Evolutionary conservation across 108 stramenopile species (phyloP).

Genomic region (Cyclotella baltica): DNA sequence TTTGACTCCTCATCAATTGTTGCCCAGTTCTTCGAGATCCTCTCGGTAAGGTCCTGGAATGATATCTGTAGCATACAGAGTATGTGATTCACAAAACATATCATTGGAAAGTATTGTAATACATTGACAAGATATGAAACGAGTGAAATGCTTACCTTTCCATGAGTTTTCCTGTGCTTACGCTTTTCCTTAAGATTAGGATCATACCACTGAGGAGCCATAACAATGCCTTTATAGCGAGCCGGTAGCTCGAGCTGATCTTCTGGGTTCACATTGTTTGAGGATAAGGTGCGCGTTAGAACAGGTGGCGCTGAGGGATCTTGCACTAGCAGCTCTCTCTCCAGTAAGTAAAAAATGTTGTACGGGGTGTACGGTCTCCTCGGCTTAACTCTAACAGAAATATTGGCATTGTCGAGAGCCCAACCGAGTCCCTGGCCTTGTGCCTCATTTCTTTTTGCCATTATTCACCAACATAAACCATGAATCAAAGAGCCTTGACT

Average conservation of each 20-base stretch:
- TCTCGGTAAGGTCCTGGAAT: conserved; percentile 47
- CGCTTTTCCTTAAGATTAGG: conserved; percentile 49
- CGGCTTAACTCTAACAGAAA: conserved; percentile 29
- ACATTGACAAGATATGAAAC: neutral
- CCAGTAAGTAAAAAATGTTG: conserved; percentile 53
- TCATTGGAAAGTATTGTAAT: too few relatives aligned
- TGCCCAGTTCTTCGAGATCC: conserved; percentile 50
- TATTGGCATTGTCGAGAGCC: conserved; percentile 33
- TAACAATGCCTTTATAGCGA: conserved; percentile 37
- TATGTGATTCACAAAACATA: too few relatives aligned
- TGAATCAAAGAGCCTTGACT: neutral
- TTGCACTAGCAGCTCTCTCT: conserved; percentile 48
- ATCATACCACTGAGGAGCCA: conserved; percentile 47
- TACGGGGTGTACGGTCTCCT: conserved; percentile 48
- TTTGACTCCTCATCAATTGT: conserved; percentile 44
- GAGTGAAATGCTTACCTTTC: conserved; percentile 26
- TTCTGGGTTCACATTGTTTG: conserved; percentile 13
- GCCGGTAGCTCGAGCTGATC: conserved; percentile 36
- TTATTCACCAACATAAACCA: neutral
- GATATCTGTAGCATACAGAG: conserved; percentile 30
- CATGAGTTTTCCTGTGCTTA: conserved; percentile 51
- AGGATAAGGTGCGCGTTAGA: neutral
- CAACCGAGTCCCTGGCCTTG: conserved; percentile 12
- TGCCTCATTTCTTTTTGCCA: neutral
- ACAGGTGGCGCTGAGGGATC: neutral